Conservation (phyloP, 1,139 yeast species). For the Sugiyamaella neomexicana region DNA sequence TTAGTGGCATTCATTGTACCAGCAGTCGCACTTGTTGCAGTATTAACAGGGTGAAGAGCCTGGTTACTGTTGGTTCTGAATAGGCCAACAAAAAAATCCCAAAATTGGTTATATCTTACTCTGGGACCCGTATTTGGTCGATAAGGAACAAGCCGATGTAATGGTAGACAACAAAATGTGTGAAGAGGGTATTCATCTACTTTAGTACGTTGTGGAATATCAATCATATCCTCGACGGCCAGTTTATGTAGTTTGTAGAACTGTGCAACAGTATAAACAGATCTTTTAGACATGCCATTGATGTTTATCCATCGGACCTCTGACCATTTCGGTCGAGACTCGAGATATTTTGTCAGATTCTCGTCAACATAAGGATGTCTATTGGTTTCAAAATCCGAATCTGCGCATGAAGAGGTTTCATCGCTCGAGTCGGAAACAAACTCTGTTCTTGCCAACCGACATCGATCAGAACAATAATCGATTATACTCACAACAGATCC, state of each 20-base stretch:
- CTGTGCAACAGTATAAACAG: conserved; percentile 46
- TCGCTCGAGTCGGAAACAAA: conserved; percentile 23
- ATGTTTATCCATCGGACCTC: conserved; percentile 56
- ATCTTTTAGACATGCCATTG: conserved; percentile 58
- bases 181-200: conserved; percentile 52
- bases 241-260: conserved; percentile 48
- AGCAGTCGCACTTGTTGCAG: background rate
- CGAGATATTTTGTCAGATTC: conserved; percentile 31
- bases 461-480: conserved; percentile 47
- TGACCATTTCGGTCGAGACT: conserved; percentile 48
- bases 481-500: conserved; percentile 52
- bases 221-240: conserved; percentile 59
- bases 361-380: conserved; percentile 12
- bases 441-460: conserved; percentile 44
- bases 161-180: conserved; percentile 52
- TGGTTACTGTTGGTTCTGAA: background rate
- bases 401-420: conserved; percentile 16
- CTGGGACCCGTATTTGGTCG: conserved; percentile 19
- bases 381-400: background rate
- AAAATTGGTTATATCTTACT: conserved; percentile 5
- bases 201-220: conserved; percentile 57
- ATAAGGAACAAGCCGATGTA: conserved; percentile 46
- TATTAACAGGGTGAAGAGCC: background rate
- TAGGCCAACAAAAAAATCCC: background rate
- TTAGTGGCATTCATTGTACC: background rate